Evolutionary conservation across 2,329 filamentous ascomycete species (phyloP), one percentile per base, ranked within the genome.

Genomic region (Ceratocystis huliohia): DNA sequence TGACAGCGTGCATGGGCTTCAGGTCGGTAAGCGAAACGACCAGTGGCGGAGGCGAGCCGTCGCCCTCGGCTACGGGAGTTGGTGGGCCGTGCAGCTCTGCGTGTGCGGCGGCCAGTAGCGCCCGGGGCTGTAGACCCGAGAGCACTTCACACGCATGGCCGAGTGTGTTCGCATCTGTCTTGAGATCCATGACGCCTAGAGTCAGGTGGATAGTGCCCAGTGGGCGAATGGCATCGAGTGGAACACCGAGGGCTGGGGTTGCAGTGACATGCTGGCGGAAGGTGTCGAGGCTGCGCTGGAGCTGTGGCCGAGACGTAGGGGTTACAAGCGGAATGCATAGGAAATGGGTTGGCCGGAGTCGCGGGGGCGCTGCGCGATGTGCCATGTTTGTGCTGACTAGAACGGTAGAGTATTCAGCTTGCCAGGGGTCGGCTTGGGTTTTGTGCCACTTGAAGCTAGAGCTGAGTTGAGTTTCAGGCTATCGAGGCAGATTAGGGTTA

Each of bases 201-300:
- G 92, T 96, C 2, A 96, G 78, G 75, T 97, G 93, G 61, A 96
- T 75, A 0, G 91, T 91, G 0, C 89, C 89, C 0, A 89, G 76
- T 0, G 91, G 91, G 33, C 91, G 80, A 63, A 96, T 77, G 1
- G 91, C 90, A 65, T 81, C 81, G 41, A 78, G 73, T 0, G 88
- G 88, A 8, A 93, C 76, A 5, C 69, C 77, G 74, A 67, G 75
- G 72, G 64, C 76, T 70, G 66, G 74, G 75, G 1, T 78, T 48
- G 50, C 17, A 25, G 13, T 79, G 44, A 87, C 80, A 69, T 87
- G 82, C 33, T 81, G 76, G 67, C 78, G 80, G 73, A 95, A 92
- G 5, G 78, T 72, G 4, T 79, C 75, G 3, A 95, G 74, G 22
- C 82, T 85, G 2, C 75, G 74, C n/a, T 84, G 78, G 0, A 96